Conservation (phyloP, 2,329 filamentous ascomycete species). For the Fusarium concolor region DNA sequence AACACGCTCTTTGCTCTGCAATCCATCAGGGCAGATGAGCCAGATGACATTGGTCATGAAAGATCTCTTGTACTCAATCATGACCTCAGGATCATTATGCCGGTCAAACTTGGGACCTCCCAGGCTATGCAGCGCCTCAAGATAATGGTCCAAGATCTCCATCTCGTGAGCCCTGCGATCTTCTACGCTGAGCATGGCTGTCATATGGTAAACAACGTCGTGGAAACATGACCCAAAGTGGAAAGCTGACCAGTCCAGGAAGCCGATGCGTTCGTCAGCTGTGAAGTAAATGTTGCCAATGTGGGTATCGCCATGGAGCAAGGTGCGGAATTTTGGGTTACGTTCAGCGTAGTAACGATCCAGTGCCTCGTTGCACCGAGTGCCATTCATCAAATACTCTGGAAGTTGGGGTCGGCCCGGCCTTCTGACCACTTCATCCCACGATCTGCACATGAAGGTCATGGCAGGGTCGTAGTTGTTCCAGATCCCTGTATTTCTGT, state of each 20-base stretch:
- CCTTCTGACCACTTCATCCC: conserved; percentile 48
- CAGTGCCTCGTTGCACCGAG: conserved; percentile 51
- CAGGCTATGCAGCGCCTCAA: conserved; percentile 24
- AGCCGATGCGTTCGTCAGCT: conserved; percentile 50
- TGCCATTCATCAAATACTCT: conserved; percentile 53
- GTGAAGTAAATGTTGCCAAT: conserved; percentile 58
- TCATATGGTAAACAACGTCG: conserved; percentile 57
- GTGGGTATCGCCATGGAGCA: conserved; percentile 58
- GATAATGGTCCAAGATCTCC: conserved; percentile 43
- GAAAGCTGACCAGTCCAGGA: conserved; percentile 57
- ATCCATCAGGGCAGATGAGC: conserved; percentile 39
- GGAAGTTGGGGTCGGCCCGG: conserved; percentile 50
- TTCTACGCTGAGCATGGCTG: conserved; percentile 53
- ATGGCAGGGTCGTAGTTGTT: conserved; percentile 55
- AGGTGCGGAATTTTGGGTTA: conserved; percentile 54
- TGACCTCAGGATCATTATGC: conserved; percentile 36
- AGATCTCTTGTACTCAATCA: conserved; percentile 44
- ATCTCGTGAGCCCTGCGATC: conserved; percentile 56
- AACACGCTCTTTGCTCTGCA: conserved; percentile 53
- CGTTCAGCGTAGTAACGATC: conserved; percentile 52
- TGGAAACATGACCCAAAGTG: conserved; percentile 58
- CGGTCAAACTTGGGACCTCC: conserved; percentile 34
- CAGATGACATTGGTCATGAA: conserved; percentile 46
- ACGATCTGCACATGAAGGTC: conserved; percentile 47
- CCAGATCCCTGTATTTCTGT: conserved; percentile 39